Base-by-base conservation (phyloP, 225 moss, liverwort and hornwort genomes). In the Lunularia cruciata region DNA sequence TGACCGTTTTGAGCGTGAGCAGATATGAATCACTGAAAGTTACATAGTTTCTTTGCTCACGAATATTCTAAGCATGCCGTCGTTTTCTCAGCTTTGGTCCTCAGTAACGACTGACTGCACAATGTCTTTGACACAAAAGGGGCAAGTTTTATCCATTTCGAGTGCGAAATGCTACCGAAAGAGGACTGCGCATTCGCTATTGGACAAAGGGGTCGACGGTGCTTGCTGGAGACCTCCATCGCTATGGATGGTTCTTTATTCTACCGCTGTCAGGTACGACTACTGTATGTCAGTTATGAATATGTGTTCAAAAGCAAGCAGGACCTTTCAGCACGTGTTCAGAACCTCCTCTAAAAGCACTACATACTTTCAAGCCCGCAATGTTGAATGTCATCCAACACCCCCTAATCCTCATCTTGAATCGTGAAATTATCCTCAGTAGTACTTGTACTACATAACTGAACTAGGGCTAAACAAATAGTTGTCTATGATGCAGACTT, bases 111-210 rank as follows among this genome's bases (percentile, higher is more conserved):
- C n/a, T n/a, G n/a, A n/a, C n/a, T n/a, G n/a, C n/a, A n/a, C n/a
- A n/a, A n/a, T n/a, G n/a, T n/a, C n/a, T n/a, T n/a, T n/a, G n/a
- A n/a, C n/a, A n/a, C n/a, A n/a, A n/a, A n/a, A 73, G 73, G 57
- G 23, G 57, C 23, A 3, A 36, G 27, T 45, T 48, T 73, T 28
- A 38, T 73, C 26, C 45, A 34, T 57, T 58, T 73, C 18, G 37
- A 67, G 23, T 73, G 58, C 43, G 73, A 73, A 37, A 40, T 48
- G 32, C 38, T 73, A 34, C 66, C 73, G 11, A 25, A 27, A 9
- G 57, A 67, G 8, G 35, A 59, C 18, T 73, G 73, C 38, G 73
- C 73, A 4, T 73, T 66, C 28, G 66, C 73, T 20, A 47, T 73
- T 12, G 66, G 48, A 7, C 35, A 55, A 56, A 35, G 73, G 16